Evolutionary conservation across 139 green algal genomes (phyloP).

Genomic region (Limnomonas spitsbergensis): DNA sequence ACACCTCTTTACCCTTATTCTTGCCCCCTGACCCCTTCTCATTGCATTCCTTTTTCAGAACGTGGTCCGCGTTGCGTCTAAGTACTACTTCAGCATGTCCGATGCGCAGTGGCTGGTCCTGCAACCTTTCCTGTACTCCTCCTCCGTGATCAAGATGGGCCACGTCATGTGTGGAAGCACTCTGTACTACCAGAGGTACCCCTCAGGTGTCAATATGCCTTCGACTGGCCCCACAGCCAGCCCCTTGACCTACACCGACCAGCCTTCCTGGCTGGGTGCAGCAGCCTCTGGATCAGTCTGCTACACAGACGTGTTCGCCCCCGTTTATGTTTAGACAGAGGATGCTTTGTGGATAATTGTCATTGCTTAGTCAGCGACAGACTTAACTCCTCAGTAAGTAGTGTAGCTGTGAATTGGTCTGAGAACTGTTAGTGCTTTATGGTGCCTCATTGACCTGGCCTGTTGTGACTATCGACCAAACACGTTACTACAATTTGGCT

Average conservation of each 20-base stretch:
- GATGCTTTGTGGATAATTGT: background rate
- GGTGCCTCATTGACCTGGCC: no score
- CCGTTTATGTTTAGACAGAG: background rate
- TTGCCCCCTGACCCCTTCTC: background rate
- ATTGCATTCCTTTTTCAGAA: no score
- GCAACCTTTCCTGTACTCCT: background rate
- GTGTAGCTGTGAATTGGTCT: no score
- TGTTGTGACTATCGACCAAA: no score
- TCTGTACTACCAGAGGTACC: conserved; percentile 6
- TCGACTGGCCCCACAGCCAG: background rate
- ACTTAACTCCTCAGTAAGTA: no score
- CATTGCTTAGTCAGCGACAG: no score
- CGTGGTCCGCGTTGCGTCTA: background rate
- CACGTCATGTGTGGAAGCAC: background rate
- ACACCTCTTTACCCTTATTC: conserved; percentile 1
- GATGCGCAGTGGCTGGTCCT: background rate
- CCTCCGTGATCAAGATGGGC: background rate
- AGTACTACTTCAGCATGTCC: conserved; percentile 3
- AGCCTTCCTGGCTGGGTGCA: background rate
- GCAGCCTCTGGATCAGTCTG: background rate
- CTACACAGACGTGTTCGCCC: conserved; percentile 2
- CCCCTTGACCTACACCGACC: background rate
- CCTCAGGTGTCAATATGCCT: background rate
- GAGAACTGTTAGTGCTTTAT: no score
- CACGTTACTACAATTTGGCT: no score